phyloP scores from a whole-genome alignment of 352 stramenopile genomes.

The Phytopythium kandeliae region DNA sequence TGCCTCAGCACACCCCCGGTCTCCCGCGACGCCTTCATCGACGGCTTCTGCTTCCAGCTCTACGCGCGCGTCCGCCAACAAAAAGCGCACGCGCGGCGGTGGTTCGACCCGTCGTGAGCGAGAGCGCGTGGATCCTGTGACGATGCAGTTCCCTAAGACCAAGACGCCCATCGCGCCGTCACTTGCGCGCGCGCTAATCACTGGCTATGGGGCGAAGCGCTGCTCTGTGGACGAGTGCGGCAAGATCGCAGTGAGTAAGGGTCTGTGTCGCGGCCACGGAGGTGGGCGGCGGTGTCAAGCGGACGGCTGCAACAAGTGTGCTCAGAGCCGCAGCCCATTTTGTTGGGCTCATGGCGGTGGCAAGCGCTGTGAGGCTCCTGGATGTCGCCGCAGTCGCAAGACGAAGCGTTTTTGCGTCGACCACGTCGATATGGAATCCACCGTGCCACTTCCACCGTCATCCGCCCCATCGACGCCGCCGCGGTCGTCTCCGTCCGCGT shows the following conservation, averaged over 20 bases:
- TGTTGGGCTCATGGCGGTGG: constrained; percentile 73
- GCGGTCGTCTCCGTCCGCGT: neutral
- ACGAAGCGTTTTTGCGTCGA: constrained; percentile 75
- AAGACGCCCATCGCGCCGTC: constrained; percentile 33
- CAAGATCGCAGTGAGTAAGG: constrained; percentile 73
- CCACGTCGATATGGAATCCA: constrained; percentile 62
- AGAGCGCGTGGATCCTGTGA: constrained; percentile 10
- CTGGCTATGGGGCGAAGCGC: constrained; percentile 53
- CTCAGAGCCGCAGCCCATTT: constrained; percentile 67
- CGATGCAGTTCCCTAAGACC: constrained; percentile 9
- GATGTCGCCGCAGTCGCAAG: constrained; percentile 66
- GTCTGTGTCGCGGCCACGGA: constrained; percentile 63
- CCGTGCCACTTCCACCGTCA: constrained; percentile 17
- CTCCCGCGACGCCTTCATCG: constrained; percentile 6
- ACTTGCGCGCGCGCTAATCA: constrained; percentile 30
- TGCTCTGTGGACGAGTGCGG: constrained; percentile 62
- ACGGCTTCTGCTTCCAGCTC: neutral
- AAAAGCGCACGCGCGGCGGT: constrained; percentile 33
- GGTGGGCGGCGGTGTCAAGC: constrained; percentile 63
- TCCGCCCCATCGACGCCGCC: neutral
- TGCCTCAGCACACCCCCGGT: neutral
- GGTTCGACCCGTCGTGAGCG: constrained; percentile 9
- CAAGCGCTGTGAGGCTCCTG: constrained; percentile 60
- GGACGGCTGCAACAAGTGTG: constrained; percentile 57
- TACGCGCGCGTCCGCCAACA: constrained; percentile 12